Percentiles rank a stretch among this genome's conserved stretches.
Conservation (phyloP, 2,329 filamentous ascomycete genomes). For the Fusarium sp. region DNA sequence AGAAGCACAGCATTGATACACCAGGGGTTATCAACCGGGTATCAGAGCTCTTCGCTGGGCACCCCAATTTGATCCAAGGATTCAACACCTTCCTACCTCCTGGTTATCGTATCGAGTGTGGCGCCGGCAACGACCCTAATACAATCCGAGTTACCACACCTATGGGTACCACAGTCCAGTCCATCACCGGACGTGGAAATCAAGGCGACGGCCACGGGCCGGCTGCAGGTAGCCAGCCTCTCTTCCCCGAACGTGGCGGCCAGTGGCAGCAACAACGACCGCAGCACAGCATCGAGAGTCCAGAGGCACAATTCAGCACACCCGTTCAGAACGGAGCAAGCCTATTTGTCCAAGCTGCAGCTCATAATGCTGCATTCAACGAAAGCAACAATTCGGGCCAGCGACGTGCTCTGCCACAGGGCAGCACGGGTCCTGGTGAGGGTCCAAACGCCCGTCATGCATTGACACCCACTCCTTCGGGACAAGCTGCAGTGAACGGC, state of each 20-base stretch:
- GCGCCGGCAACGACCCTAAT: slow-evolving; percentile 92
- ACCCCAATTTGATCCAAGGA: slow-evolving; percentile 94
- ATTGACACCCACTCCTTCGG: slow-evolving; percentile 72
- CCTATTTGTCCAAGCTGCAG: slow-evolving; percentile 62
- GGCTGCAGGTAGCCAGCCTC: slow-evolving; percentile 57
- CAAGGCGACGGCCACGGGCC: slow-evolving; percentile 63
- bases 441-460: slow-evolving; percentile 66
- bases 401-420: slow-evolving; percentile 51
- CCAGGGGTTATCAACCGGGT: slow-evolving; percentile 97
- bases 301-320: slow-evolving; percentile 73
- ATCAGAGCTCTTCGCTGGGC: slow-evolving; percentile 94
- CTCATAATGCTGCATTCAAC: slow-evolving; percentile 54
- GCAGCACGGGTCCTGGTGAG: slow-evolving; percentile 56
- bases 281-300: slow-evolving; percentile 73
- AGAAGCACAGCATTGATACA: slow-evolving; percentile 82
- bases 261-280: slow-evolving; percentile 72
- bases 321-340: slow-evolving; percentile 66
- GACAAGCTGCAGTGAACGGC: slow-evolving; percentile 73
- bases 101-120: slow-evolving; percentile 96
- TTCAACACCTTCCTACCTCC: slow-evolving; percentile 98
- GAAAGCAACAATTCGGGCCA: slow-evolving; percentile 52
- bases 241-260: slow-evolving; percentile 63
- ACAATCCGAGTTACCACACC: slow-evolving; percentile 97
- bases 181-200: slow-evolving; percentile 74
- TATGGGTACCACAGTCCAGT: slow-evolving; percentile 95